phyloP scores from a whole-genome alignment of 768 basidiomycete species.

The Udeniomyces megalosporus region DNA sequence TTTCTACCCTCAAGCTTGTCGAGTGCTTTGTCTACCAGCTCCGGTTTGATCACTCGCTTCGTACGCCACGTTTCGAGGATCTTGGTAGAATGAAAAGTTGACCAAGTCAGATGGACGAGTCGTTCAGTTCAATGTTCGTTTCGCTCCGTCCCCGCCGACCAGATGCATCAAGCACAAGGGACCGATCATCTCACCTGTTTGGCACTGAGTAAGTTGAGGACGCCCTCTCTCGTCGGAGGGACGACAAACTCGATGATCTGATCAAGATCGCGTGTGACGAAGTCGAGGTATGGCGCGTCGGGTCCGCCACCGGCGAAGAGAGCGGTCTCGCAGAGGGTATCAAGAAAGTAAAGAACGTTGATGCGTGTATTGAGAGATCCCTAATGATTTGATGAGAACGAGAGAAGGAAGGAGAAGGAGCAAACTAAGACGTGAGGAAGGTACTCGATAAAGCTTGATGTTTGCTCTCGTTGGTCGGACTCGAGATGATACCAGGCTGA shows the following conservation, averaged over 20 bases:
- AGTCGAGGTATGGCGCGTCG: conserved; percentile 50
- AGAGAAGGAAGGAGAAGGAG: background rate
- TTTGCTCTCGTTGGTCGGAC: no score
- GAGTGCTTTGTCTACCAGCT: conserved; percentile 56
- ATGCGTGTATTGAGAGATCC: conserved; percentile 79
- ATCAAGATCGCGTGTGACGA: conserved; percentile 57
- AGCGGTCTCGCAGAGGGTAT: conserved; percentile 41
- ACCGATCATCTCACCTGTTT: conserved; percentile 46
- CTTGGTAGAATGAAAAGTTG: conserved; percentile 30
- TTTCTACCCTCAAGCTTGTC: conserved; percentile 27
- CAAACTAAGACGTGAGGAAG: no score
- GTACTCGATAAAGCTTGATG: no score
- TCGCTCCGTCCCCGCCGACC: background rate
- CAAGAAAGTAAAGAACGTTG: conserved; percentile 80
- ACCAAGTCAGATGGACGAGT: background rate
- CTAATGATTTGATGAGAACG: conserved; percentile 29
- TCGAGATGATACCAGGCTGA: conserved; percentile 23
- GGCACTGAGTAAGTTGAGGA: conserved; percentile 72
- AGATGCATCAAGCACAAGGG: no score
- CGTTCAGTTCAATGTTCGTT: background rate
- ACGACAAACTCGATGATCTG: conserved; percentile 74
- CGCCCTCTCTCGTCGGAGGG: conserved; percentile 67
- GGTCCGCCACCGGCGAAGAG: conserved; percentile 11
- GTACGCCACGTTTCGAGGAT: conserved; percentile 82
- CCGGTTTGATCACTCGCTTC: conserved; percentile 66